Evolutionary conservation across 441 rosid genomes (phyloP), one percentile per base, ranked within the genome.

Genomic region (Monsonia emarginata): DNA sequence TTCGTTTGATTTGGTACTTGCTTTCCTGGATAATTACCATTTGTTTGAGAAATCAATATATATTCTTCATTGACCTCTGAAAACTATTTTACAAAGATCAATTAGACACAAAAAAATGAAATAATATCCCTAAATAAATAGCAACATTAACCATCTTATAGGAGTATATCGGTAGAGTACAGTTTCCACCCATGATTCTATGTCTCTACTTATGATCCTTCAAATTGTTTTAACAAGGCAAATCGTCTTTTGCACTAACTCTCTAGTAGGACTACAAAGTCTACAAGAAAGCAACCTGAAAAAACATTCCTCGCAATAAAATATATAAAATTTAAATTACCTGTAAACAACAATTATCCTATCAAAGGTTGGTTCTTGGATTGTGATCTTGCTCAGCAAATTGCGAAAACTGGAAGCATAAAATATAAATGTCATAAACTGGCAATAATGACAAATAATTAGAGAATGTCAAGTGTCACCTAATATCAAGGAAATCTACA

Each of bases 291-390:
- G 19, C 21, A 44, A 3, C 52, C 14, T 44, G 52, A 19, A 44
- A 30, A 16, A 38, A 1, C 44, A 44, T 44, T 44, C 19, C 21
- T 44, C 52, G n/a, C 52, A 44, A 44, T 44, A 14, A n/a, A 44
- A 44, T 16, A 44, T n/a, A 14, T 44, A 44, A 13, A n/a, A 14
- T 44, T 16, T 44, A 21, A 44, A 19, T 25, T 76, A 88, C 96
- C 96, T 89, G 86, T 91, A 86, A 56, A 88, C 86, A 54, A 89
- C 94, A 60, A 88, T 89, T 61, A 89, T 86, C 74, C 95, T 82
- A 63, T 85, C 87, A 66, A 92, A 92, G 30, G 90, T 88, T 30
- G 91, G 95, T 74, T 92, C 96, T 76, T 89, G 95, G 76, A 88
- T 84, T 24, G 90, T 88, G 64, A 80, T 76, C 88, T 81, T 79